Evolutionary conservation across 2,329 filamentous ascomycete species (phyloP), one percentile per base, ranked within the genome.

Genomic region (Purpureocillium lavendulum): DNA sequence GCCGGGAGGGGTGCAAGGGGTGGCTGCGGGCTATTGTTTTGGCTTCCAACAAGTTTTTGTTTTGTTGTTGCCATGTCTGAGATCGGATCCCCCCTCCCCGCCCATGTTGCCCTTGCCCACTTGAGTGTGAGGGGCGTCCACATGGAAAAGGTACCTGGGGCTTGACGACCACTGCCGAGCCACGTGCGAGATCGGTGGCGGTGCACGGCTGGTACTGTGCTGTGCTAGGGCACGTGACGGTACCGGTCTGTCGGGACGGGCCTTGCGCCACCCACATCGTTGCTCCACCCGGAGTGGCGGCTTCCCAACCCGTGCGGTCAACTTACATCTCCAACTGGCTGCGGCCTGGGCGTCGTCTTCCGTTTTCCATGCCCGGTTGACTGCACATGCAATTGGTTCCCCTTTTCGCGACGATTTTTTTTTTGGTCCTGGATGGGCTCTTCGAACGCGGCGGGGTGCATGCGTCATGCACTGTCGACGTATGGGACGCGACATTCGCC

Each of bases 241-340:
- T 12, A n/a, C 37, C 37, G 18, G 7, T 14, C 31, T 34, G 37
- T 34, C 37, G 37, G 37, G 37, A 39, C 37, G 37, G 16, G 21
- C 37, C 31, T 39, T 39, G 37, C 16, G 14, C 29, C 30, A 28
- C 32, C 31, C 10, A 14, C n/a, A 14, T n/a, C 30, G 21, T 17
- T 26, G n/a, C 36, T 33, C 36, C 36, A 16, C 21, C 11, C 21
- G 21, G 21, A 13, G 5, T 18, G 21, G 21, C 14, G 21, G 33
- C 18, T 14, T 36, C 21, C 21, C 21, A 26, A 26, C 14, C 35
- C 35, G n/a, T 17, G 3, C 16, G 9, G 24, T 18, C 34, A 24
- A 30, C 35, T 36, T 30, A 36, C 35, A 30, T 15, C 13, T 14
- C 15, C 26, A n/a, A 36, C 35, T 18, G 24, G 21, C 18, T 35